Base-by-base conservation (phyloP, 2,329 filamentous ascomycete species). In the Talaromyces pinophilus region DNA sequence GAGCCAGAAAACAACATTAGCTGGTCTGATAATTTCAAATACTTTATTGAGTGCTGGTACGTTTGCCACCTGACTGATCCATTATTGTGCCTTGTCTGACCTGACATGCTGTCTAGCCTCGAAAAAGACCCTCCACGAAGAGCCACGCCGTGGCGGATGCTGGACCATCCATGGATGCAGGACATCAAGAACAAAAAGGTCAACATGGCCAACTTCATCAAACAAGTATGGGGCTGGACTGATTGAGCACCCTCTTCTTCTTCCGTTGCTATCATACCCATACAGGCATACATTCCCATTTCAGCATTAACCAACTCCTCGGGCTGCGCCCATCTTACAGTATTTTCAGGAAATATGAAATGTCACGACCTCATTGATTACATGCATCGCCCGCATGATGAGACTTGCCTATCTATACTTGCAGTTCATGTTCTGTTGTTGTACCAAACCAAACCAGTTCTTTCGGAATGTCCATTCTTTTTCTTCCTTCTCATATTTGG, bases 41-140 rank as follows among this genome's bases (percentile, higher is more conserved):
- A 97, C 78, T 99, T 99, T 74, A 97, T 99, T 73, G 93, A 97
- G 81, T 97, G 93, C 87, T 98, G 95, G 94, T 98, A 87, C 77
- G 92, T 89, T 35, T 13, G 17, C 22, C 30, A 19, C 15, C 25
- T 30, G 3, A n/a, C 28, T n/a, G 11, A 3, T 10, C 19, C n/a
- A 5, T 59, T 59, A 2, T 19, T 40, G 19, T 71, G 64, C 67
- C 6, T 46, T 62, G 7, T 48, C 44, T 10, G 30, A 17, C 50
- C 25, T 57, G 52, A 62, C 35, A 22, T 40, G 2, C 19, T 38
- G 5, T 22, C 70, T 60, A 98, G 95, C 82, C 86, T 99, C 66
- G 95, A 99, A 79, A 99, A 99, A 81, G 92, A 97, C 72, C 89
- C 92, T 22, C 86, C 85, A 66, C 88, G 93, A 74, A 86, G 95